Evolutionary conservation across 2,329 filamentous ascomycete species (phyloP), one percentile per base, ranked within the genome.

Genomic region (Colletotrichum sp.): DNA sequence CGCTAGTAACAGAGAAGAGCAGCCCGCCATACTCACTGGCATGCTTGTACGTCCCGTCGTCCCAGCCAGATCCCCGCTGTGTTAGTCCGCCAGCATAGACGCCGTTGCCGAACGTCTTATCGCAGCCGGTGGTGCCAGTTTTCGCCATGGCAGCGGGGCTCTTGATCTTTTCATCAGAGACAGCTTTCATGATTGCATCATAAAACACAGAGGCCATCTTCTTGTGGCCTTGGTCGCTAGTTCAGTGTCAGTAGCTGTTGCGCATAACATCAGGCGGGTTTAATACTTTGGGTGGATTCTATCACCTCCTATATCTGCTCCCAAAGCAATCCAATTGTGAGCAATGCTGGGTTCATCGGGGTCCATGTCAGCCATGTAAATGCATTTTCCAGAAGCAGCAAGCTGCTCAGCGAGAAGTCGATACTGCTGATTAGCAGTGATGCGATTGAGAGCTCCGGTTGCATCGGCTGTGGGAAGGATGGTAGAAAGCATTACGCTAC

Each of bases 31-130:
- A 68, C 28, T 78, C 15, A 73, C 77, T 5, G 72, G 15, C 71
- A 71, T 84, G 83, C 15, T 73, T 28, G 67, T 84, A 85, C 1
- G 77, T 79, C 9, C 80, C 80, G 71, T 84, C 81, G 13, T 83
- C 79, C 15, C 76, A 24, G 15, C 83, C 82, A 34, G 76, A 79
- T 13, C 82, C 81, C 6, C 57, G 68, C 62, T 84, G 82, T 4
- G 81, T 83, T 10, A 78, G 39, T 6, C 79, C 78, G 21, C 80
- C 81, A 1, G 78, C 78, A 28, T 78, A 71, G 3, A 78, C 60
- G 3, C 81, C 81, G 52, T 70, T 65, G 4, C 79, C 81, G 5
- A 24, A 55, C 3, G 57, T n/a, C 73, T 81, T 83, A 10, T 80
- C 76, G 66, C 80, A 81, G 55, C 59, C 13, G 18, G 24, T 28